Evolutionary conservation across 1,139 yeast species (phyloP), one percentile per base, ranked within the genome.

Genomic region (Zygosaccharomyces pseudobailii): DNA sequence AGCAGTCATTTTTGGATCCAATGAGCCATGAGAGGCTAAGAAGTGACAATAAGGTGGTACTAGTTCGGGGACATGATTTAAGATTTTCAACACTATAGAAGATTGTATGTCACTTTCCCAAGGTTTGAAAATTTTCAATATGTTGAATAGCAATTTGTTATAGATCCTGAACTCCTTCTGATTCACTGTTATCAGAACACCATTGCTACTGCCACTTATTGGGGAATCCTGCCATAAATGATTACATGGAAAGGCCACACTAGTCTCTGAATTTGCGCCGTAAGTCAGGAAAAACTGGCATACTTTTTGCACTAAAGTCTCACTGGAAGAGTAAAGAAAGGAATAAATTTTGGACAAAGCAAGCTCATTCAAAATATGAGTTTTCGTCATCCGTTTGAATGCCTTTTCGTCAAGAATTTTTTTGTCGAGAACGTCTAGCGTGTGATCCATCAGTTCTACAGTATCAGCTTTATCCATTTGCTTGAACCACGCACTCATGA

Each of bases 341-440:
- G 76, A 73, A 33, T 79, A 78, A 32, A 87, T 58, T 48, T 80
- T 80, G 32, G 75, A 74, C 55, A 89, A 64, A 27, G 84, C 79
- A 72, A 86, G 79, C 59, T 90, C 97, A 58, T 87, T 88, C 58
- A 90, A 77, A 19, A 89, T 76, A 54, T 80, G 80, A 55, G 88
- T 78, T 62, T 89, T 90, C 1, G 89, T 78, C 48, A 83, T 71
- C 58, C 82, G 83, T 54, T 80, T 78, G 59, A 82, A 84, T 13
- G 78, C 71, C 1, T 72, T 62, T 56, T 90, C 97, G 28, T 68
- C 64, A 35, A 88, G 62, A 2, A 90, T 74, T 28, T 71, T 70
- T 1, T 69, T 59, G 13, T 73, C 77, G 46, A 88, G 67, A 30
- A 80, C 73, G 0, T 67, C 62, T 3, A 88, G 50, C 0, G 83